Evolutionary conservation across 148 eudicot genomes (phyloP), one percentile per base, ranked within the genome.

Genomic region (Chenopodium berlandieri): DNA sequence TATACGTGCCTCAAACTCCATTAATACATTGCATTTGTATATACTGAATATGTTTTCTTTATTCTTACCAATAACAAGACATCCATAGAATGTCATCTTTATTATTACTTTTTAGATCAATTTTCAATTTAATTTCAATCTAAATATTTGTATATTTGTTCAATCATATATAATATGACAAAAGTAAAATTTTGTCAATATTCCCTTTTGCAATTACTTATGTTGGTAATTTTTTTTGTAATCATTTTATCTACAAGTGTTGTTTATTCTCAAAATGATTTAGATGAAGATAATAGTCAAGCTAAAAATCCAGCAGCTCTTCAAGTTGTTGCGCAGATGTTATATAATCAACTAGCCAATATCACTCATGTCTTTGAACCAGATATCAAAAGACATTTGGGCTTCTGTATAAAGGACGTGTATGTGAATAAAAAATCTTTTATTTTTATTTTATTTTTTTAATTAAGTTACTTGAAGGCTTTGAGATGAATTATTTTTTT

Each of bases 331-430:
- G 81, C 92, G 40, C 79, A 87, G 27, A 81, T 87, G 22, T 82
- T 92, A 25, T 88, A 88, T 58, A 84, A 46, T 79, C 92, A 94
- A 58, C 78, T 96, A 82, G 73, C 89, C 3, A 89, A 89, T 82
- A 85, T 92, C 30, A 87, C 92, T 30, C 73, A 82, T 11, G 81
- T 88, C 3, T 94, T 91, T 80, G 85, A 87, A 17, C 83, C 89
- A 4, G 91, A 91, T 52, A 90, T 96, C 47, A 86, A 81, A 32
- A 56, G 74, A 10, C 66, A 84, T 48, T 81, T 96, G 70, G 93
- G 92, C 4, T 96, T 86, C 78, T 96, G 99, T 86, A 88, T 91
- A 6, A 83, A 88, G 73, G 90, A 96, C 79, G 92, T 94, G 99
- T 96, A 86, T 82, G 99, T 92, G 71, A 90, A 87, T 79, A 27